Conservation (phyloP, 2,329 filamentous ascomycete genomes). For the Penicillium sp. region DNA sequence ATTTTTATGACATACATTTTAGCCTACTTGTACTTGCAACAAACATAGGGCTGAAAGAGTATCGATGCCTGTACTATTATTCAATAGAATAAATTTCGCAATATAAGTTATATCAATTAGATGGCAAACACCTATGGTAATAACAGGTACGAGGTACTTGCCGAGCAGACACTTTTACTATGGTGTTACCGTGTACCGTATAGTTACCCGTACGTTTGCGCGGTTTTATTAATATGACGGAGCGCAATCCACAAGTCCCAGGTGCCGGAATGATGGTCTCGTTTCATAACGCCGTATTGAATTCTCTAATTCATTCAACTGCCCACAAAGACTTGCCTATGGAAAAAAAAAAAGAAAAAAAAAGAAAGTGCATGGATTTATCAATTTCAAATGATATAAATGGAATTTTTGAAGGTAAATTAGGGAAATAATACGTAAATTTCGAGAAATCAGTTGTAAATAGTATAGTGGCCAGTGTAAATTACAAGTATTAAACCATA, state of each 20-base stretch:
- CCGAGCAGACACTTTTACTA: conserved; percentile 13
- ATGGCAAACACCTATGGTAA: conserved; percentile 2
- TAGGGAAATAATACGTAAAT: not conserved
- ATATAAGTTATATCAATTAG: not conserved
- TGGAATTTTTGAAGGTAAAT: not conserved
- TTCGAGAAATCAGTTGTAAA: not conserved
- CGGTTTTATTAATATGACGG: conserved; percentile 21
- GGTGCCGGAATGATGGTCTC: conserved; percentile 17
- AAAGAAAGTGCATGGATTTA: not conserved
- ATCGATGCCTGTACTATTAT: not conserved
- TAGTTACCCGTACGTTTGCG: conserved; percentile 21
- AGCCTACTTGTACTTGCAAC: not conserved
- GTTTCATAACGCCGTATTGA: conserved; percentile 10
- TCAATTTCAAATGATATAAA: not conserved
- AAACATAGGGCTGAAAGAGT: not conserved
- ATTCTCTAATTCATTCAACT: not conserved
- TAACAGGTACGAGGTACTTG: conserved; percentile 16
- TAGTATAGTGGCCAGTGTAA: conserved; percentile 7
- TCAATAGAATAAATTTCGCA: not conserved
- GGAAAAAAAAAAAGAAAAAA: not conserved
- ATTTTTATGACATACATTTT: not conserved
- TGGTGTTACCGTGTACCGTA: conserved; percentile 16
- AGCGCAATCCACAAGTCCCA: conserved; percentile 19
- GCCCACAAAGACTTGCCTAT: not conserved
- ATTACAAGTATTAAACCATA: conserved; percentile 24